Evolutionary conservation across 345 rosid genomes (phyloP).

Genomic region (Dipteronia sinensis): DNA sequence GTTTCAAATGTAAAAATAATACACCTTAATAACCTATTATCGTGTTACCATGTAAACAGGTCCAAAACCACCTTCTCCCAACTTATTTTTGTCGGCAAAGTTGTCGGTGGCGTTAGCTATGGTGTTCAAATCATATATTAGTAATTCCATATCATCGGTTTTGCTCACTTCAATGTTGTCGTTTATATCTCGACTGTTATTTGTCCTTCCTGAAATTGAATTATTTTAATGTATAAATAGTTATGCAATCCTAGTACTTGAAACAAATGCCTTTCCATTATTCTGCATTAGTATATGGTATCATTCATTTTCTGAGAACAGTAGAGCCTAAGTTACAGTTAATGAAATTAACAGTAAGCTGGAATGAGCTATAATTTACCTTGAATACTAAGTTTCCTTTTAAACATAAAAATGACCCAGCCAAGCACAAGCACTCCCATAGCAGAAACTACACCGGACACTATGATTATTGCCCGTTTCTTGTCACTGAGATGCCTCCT

Average conservation of each 20-base stretch:
- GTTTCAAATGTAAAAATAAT: background rate
- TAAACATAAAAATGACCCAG: background rate
- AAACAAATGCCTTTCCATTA: no score
- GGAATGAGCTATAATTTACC: background rate
- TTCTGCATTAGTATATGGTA: no score
- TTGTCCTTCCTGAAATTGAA: background rate
- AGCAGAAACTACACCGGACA: background rate
- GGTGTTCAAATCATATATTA: slow-evolving; percentile 29
- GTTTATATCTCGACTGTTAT: background rate
- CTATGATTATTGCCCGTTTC: background rate
- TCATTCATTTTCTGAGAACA: no score
- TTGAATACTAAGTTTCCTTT: background rate
- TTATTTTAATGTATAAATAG: no score
- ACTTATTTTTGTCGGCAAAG: slow-evolving; percentile 33
- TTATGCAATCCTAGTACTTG: no score
- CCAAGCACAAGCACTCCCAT: background rate
- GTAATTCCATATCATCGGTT: slow-evolving; percentile 37
- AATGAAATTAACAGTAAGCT: no score
- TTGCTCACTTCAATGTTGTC: slow-evolving; percentile 11
- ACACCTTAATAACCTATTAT: background rate
- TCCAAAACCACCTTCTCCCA: slow-evolving; percentile 51
- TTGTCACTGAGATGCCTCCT: background rate
- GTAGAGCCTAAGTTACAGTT: no score
- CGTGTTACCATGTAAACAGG: slow-evolving; percentile 42
- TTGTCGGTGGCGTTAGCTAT: slow-evolving; percentile 31